phyloP scores from a whole-genome alignment of 139 green algal genomes.

The Raphidocelis subcapitata region DNA sequence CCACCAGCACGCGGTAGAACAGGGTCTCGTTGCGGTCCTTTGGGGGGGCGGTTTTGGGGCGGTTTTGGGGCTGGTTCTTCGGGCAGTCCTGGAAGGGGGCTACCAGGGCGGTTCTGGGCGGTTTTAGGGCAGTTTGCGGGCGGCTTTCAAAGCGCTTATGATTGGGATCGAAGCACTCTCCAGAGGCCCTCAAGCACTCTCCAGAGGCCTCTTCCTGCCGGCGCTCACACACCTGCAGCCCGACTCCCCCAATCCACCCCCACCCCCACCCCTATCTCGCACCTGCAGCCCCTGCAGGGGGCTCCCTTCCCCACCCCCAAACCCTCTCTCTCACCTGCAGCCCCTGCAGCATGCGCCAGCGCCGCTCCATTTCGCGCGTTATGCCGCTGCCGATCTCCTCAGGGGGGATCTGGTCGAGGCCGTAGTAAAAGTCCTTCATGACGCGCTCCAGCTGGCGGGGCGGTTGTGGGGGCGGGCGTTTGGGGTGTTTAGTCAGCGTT shows the following conservation, averaged over 20 bases:
- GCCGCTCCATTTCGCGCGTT: slow-evolving; percentile 59
- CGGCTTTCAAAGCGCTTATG: background rate
- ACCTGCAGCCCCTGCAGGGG: background rate
- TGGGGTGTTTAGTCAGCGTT: no score
- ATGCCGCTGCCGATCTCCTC: slow-evolving; percentile 57
- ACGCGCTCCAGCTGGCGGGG: no score
- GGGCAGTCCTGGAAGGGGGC: background rate
- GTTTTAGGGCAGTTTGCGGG: no score
- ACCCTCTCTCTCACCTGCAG: slow-evolving; percentile 45
- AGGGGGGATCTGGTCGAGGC: slow-evolving; percentile 47
- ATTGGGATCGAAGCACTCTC: background rate
- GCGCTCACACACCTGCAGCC: background rate
- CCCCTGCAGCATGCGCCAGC: slow-evolving; percentile 73
- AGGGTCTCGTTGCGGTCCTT: slow-evolving; percentile 96
- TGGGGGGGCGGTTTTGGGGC: slow-evolving; percentile 8
- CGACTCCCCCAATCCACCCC: background rate
- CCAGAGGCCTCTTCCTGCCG: background rate
- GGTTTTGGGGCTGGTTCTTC: background rate
- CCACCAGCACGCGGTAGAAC: slow-evolving; percentile 76
- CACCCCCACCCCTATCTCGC: background rate
- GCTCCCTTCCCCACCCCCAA: background rate
- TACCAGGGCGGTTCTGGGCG: background rate
- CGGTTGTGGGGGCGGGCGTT: no score
- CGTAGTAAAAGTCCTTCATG: background rate
- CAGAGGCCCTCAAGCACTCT: background rate